Evolutionary conservation across 352 stramenopile species (phyloP).

Genomic region (Globisporangium middletonii): DNA sequence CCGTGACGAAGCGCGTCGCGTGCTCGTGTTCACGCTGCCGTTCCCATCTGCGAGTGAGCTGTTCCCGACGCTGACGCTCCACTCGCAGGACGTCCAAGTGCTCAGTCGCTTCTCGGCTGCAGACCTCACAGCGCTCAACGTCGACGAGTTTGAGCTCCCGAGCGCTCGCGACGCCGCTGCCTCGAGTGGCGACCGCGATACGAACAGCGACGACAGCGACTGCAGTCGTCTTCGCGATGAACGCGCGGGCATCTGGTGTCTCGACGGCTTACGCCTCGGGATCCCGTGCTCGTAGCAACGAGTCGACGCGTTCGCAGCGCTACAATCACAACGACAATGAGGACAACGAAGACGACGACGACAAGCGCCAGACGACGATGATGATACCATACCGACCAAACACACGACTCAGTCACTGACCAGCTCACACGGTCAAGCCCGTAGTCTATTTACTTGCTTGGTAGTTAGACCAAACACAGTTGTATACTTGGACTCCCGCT

Average conservation of each 20-base stretch:
- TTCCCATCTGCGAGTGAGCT: slow-evolving; percentile 62
- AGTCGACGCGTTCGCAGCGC: neutral
- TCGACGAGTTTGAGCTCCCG: slow-evolving; percentile 41
- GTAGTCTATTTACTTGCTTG: no score
- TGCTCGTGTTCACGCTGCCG: slow-evolving; percentile 54
- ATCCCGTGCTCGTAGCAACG: slow-evolving; percentile 10
- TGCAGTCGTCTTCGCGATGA: slow-evolving; percentile 5
- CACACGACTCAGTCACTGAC: no score
- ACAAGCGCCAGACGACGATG: neutral
- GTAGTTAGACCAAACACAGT: neutral
- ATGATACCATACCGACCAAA: slow-evolving; percentile 1
- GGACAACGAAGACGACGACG: neutral
- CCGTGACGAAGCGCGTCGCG: slow-evolving; percentile 38
- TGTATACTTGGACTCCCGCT: slow-evolving; percentile 1
- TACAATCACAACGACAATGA: neutral
- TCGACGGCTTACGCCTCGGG: slow-evolving; percentile 51
- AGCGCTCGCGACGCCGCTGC: neutral
- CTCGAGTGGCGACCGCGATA: no score
- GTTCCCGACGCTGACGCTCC: slow-evolving; percentile 79
- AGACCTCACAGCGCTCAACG: slow-evolving; percentile 50
- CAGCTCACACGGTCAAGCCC: no score
- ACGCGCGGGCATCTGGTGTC: slow-evolving; percentile 54
- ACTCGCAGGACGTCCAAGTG: slow-evolving; percentile 76
- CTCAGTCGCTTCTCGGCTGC: slow-evolving; percentile 73
- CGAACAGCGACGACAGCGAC: no score